Evolutionary conservation across 1,139 yeast species (phyloP).

Genomic region (Suhomyces panamericanus): DNA sequence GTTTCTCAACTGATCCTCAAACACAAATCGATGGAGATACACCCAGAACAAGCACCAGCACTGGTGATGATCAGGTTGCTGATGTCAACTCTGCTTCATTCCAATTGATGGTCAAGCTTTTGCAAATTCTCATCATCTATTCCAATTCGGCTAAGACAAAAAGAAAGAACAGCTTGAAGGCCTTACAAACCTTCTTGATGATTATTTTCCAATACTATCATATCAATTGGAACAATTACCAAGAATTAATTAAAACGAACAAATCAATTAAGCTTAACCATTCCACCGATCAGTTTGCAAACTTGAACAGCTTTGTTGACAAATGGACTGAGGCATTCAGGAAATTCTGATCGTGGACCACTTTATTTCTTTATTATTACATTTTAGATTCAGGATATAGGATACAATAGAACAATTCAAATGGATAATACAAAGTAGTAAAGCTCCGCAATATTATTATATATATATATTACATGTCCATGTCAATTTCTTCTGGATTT

Average conservation of each 20-base stretch:
- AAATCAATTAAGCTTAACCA: slow-evolving; percentile 43
- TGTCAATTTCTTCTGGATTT: slow-evolving; percentile 70
- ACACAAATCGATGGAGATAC: slow-evolving; percentile 5
- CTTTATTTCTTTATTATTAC: slow-evolving; percentile 3
- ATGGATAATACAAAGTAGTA: not conserved
- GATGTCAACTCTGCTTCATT: slow-evolving; percentile 28
- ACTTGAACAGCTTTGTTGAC: slow-evolving; percentile 39
- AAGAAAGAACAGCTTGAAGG: slow-evolving; percentile 31
- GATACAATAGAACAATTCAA: not conserved
- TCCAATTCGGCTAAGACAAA: slow-evolving; percentile 38
- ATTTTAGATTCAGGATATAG: slow-evolving; percentile 2
- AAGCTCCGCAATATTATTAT: not conserved
- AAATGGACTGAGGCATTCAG: slow-evolving; percentile 39
- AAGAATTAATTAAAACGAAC: slow-evolving; percentile 36
- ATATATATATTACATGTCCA: slow-evolving; percentile 42
- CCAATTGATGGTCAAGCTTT: slow-evolving; percentile 31
- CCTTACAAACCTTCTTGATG: slow-evolving; percentile 38
- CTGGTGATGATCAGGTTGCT: slow-evolving; percentile 9
- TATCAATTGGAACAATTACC: slow-evolving; percentile 43
- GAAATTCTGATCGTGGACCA: slow-evolving; percentile 9
- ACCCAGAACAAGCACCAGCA: slow-evolving; percentile 12
- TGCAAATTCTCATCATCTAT: slow-evolving; percentile 40
- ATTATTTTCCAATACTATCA: slow-evolving; percentile 42
- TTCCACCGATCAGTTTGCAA: slow-evolving; percentile 32
- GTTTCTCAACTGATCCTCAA: slow-evolving; percentile 6